A percentile compares a stretch with the other conserved stretches of the same genome.
Conservation (phyloP, 164 flowering plant species). For the Berberis thunbergii region DNA sequence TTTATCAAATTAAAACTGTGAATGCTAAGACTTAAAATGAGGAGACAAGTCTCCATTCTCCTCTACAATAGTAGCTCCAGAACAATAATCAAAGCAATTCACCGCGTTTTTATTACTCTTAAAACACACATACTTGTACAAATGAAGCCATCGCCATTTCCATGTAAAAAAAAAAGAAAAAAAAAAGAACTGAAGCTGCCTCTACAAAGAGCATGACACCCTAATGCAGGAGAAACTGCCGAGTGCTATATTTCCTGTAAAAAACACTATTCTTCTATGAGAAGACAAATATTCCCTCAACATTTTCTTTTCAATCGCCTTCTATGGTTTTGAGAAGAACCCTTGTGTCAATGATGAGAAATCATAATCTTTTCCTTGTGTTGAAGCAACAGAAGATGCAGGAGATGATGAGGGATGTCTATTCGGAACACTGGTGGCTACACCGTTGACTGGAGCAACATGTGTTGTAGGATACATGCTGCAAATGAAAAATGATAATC, state of each 20-base stretch:
- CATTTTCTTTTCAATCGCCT: not conserved
- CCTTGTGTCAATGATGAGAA: conserved; percentile 47
- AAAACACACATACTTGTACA: conserved; percentile 20
- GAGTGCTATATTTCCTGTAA: conserved; percentile 19
- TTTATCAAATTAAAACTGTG: too few relatives aligned
- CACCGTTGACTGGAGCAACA: conserved; percentile 33
- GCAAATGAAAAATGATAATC: conserved; percentile 10
- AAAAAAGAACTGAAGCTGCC: conserved; percentile 14
- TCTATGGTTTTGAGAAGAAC: conserved; percentile 53
- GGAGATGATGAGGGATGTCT: conserved; percentile 36
- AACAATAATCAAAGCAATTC: too few relatives aligned
- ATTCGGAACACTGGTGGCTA: conserved; percentile 20
- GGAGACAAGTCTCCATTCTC: too few relatives aligned
- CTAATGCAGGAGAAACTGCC: conserved; percentile 13
- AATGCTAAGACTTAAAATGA: too few relatives aligned
- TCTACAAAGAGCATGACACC: conserved; percentile 32
- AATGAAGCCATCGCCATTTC: conserved; percentile 20
- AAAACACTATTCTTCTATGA: conserved; percentile 14
- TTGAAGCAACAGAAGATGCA: conserved; percentile 23
- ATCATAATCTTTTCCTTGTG: conserved; percentile 48
- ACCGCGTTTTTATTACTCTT: conserved; percentile 20
- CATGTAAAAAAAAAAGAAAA: conserved; percentile 5
- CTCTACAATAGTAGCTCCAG: too few relatives aligned
- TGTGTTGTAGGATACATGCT: conserved; percentile 38
- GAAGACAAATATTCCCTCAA: conserved; percentile 1